Evolutionary conservation across 805 yeast species (phyloP).

Genomic region (Suhomyces tanzawaensis): DNA sequence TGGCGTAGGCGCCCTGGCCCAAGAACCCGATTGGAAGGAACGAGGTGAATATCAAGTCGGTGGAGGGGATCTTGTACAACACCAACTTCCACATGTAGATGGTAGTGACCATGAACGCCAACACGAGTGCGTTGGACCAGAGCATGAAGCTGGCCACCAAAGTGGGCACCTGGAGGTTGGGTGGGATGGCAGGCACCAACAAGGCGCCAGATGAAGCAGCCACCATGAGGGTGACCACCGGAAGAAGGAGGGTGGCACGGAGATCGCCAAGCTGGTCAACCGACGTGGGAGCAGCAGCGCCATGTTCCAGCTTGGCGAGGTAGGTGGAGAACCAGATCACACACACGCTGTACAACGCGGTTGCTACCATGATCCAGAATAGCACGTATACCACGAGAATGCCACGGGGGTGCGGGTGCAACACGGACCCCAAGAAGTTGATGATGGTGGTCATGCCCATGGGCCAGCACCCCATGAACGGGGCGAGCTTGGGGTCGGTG

Average conservation of each 20-base stretch:
- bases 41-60: constrained; percentile 55
- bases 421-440: constrained; percentile 50
- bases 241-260: constrained; percentile 61
- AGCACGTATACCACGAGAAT: constrained; percentile 53
- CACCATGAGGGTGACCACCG: constrained; percentile 80
- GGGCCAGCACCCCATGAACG: constrained; percentile 73
- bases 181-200: constrained; percentile 45
- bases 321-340: constrained; percentile 53
- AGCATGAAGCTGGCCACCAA: constrained; percentile 54
- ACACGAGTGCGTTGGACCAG: constrained; percentile 66
- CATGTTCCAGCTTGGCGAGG: constrained; percentile 33
- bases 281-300: constrained; percentile 5
- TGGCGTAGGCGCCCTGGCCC: constrained; percentile 81
- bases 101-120: constrained; percentile 52
- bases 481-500: constrained; percentile 44
- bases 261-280: constrained; percentile 26
- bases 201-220: constrained; percentile 68
- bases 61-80: constrained; percentile 57
- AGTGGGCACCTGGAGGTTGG: constrained; percentile 48
- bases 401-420: constrained; percentile 38
- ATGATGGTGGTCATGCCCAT: constrained; percentile 76
- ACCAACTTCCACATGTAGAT: constrained; percentile 61
- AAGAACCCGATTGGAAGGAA: constrained; percentile 80
- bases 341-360: constrained; percentile 61
- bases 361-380: constrained; percentile 69